Conservation (phyloP, 257 asterid species). For the Solanum arcanum region DNA sequence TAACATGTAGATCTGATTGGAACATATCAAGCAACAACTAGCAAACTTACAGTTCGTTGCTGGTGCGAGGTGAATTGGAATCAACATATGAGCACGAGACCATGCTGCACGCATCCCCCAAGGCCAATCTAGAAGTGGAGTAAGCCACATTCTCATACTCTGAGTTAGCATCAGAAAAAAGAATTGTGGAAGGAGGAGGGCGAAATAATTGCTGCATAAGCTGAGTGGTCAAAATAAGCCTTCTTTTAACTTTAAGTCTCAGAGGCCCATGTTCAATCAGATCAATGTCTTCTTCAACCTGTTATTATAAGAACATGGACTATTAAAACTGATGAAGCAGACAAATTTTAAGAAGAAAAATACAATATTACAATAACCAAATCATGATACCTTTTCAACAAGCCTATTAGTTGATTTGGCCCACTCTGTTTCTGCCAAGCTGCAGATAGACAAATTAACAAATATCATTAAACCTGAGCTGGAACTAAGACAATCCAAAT, state of each 20-base stretch:
- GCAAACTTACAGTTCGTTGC: neutral
- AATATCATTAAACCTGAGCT: neutral
- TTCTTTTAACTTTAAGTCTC: slow-evolving; percentile 42
- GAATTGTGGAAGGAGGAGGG: slow-evolving; percentile 37
- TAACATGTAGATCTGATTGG: neutral
- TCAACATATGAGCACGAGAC: neutral
- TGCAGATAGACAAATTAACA: slow-evolving; percentile 9
- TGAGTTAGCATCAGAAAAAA: slow-evolving; percentile 37
- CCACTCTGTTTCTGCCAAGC: slow-evolving; percentile 61
- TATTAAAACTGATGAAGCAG: neutral
- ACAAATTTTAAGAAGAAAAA: neutral
- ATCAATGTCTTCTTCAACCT: slow-evolving; percentile 48
- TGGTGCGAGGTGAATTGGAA: neutral
- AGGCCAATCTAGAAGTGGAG: slow-evolving; percentile 46
- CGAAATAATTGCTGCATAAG: slow-evolving; percentile 75
- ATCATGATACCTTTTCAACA: slow-evolving; percentile 45
- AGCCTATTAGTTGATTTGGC: slow-evolving; percentile 42
- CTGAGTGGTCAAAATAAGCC: slow-evolving; percentile 61
- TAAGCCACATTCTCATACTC: slow-evolving; percentile 39
- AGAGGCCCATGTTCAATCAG: slow-evolving; percentile 41
- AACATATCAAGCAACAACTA: neutral
- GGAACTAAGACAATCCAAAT: slow-evolving; percentile 8
- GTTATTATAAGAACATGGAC: slow-evolving; percentile 7
- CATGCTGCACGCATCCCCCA: slow-evolving; percentile 67
- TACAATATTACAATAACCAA: neutral